Evolutionary conservation across 2,329 filamentous ascomycete genomes (phyloP).

Genomic region (Fusarium zealandicum): DNA sequence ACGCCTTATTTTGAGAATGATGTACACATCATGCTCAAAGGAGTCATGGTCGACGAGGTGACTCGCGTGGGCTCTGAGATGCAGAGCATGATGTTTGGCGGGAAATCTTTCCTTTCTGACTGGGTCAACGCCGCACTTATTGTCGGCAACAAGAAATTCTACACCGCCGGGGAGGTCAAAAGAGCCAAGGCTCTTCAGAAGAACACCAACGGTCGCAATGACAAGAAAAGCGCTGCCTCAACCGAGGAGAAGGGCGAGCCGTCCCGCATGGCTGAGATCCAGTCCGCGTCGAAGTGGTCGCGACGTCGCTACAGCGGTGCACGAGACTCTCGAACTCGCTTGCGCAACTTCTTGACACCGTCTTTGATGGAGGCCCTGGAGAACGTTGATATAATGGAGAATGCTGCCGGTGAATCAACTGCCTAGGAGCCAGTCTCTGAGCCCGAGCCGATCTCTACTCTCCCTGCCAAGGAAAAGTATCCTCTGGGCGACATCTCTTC

Average conservation of each 20-base stretch:
- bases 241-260: conserved; percentile 1
- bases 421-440: neutral
- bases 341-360: conserved; percentile 7
- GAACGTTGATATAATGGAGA: conserved; percentile 1
- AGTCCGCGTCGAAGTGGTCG: neutral
- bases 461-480: conserved; percentile 6
- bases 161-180: conserved; percentile 7
- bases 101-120: conserved; percentile 4
- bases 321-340: conserved; percentile 1
- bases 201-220: conserved; percentile 1
- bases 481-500: conserved; percentile 2
- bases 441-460: neutral
- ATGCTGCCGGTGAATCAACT: neutral
- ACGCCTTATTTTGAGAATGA: conserved; percentile 10
- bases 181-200: conserved; percentile 4
- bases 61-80: conserved; percentile 3
- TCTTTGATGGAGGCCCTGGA: conserved; percentile 6
- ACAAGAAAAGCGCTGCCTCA: neutral
- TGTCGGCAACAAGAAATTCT: conserved; percentile 9
- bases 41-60: conserved; percentile 7
- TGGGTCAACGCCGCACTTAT: conserved; percentile 7
- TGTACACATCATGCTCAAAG: conserved; percentile 13
- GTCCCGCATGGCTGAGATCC: conserved; percentile 4
- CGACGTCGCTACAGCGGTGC: neutral
- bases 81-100: conserved; percentile 8